These are phyloP conservation scores for Tolypocladium tundrense DNA, from an alignment of 2,329 filamentous ascomycete genomes.

Conservation along the genomic window DNA sequence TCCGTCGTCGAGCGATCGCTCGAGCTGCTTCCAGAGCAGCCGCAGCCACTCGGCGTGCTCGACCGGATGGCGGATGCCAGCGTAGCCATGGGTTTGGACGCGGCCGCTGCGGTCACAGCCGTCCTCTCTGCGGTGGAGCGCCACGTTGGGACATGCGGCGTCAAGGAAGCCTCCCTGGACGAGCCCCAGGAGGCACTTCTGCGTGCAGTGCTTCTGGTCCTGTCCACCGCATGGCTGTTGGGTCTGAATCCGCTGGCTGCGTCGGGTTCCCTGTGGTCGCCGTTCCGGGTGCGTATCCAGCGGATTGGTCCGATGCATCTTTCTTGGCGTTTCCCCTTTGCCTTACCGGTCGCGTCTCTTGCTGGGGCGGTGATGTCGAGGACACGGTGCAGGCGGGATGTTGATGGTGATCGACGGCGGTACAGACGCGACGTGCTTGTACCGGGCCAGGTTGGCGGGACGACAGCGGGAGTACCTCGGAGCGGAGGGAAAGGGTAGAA, in stretches of 20 bases:
- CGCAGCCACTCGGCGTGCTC: conserved; percentile 13
- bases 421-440: too few species aligned
- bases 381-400: too few species aligned
- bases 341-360: too few species aligned
- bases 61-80: conserved; percentile 16
- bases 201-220: conserved; percentile 22
- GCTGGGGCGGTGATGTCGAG: too few species aligned
- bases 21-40: conserved; percentile 20
- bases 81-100: too few species aligned
- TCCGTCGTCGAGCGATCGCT: conserved; percentile 17
- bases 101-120: too few species aligned
- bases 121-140: conserved; percentile 15
- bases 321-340: too few species aligned
- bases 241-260: conserved; percentile 10
- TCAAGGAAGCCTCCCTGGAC: conserved; percentile 19
- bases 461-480: too few species aligned
- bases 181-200: conserved; percentile 27
- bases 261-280: conserved; percentile 3
- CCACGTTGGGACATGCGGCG: conserved; percentile 25
- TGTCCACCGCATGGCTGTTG: neutral
- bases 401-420: too few species aligned
- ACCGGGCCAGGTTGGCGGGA: too few species aligned
- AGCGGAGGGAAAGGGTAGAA: too few species aligned
- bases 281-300: conserved; percentile 2
- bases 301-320: neutral